Percentiles rank a stretch among this genome's conserved stretches.
Conservation (phyloP, 2,329 filamentous ascomycete genomes). For the Sporothrix phasma region DNA sequence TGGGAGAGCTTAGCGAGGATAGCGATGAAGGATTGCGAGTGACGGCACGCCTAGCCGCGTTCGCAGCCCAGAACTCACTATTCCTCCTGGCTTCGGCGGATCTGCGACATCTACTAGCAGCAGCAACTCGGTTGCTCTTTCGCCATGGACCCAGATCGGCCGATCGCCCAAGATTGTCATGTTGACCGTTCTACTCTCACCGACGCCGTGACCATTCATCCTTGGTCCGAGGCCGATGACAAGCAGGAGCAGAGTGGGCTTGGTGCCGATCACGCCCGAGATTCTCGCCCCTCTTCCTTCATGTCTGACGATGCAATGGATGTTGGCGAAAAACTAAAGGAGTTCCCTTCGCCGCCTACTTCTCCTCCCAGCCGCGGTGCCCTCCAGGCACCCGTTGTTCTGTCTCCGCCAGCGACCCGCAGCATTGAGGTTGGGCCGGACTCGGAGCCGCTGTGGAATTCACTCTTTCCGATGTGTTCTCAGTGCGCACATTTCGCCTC, state of each 20-base stretch:
- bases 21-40: constrained; percentile 59
- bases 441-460: background rate
- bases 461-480: constrained; percentile 13
- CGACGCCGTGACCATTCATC: constrained; percentile 39
- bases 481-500: constrained; percentile 12
- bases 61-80: constrained; percentile 36
- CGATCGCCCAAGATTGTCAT: constrained; percentile 42
- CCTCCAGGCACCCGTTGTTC: constrained; percentile 20
- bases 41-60: constrained; percentile 47
- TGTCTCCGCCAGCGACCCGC: constrained; percentile 23
- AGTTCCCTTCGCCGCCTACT: constrained; percentile 45
- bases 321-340: constrained; percentile 42
- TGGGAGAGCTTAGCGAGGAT: constrained; percentile 62
- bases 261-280: background rate
- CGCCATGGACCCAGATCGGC: constrained; percentile 41
- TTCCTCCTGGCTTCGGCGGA: constrained; percentile 26
- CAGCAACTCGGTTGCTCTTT: constrained; percentile 24
- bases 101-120: constrained; percentile 7
- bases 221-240: constrained; percentile 15
- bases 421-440: background rate
- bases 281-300: constrained; percentile 15
- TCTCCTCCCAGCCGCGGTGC: constrained; percentile 26
- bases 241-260: background rate
- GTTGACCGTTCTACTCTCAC: constrained; percentile 53
- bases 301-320: constrained; percentile 8